Evolutionary conservation across 202 grass and related monocot genomes (phyloP).

Genomic region (Dendrocalamus latiflorus): DNA sequence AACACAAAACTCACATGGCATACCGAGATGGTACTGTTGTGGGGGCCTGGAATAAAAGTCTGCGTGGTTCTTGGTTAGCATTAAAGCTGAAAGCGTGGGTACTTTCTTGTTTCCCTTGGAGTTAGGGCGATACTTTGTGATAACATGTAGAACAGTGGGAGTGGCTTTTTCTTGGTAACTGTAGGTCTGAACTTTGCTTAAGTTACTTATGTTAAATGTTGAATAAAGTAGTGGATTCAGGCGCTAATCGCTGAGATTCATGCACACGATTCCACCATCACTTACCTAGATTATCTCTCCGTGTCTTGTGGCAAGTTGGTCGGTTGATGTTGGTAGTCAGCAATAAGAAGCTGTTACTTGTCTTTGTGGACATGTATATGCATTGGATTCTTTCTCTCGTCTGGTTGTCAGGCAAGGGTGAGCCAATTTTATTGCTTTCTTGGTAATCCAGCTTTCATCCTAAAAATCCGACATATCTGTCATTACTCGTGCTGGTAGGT

Average conservation of each 20-base stretch:
- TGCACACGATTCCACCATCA: too few species aligned
- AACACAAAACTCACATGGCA: slow-evolving; percentile 25
- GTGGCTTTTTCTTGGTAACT: slow-evolving; percentile 15
- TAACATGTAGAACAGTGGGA: slow-evolving; percentile 16
- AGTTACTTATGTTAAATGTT: background rate
- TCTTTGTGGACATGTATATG: too few species aligned
- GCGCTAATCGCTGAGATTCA: too few species aligned
- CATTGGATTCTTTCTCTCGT: slow-evolving; percentile 40
- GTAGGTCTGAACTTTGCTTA: slow-evolving; percentile 39
- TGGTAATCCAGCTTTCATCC: background rate
- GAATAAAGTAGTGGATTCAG: slow-evolving; percentile 5
- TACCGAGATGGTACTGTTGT: slow-evolving; percentile 13
- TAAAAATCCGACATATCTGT: slow-evolving; percentile 22
- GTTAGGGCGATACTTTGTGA: slow-evolving; percentile 19
- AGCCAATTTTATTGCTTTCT: slow-evolving; percentile 39
- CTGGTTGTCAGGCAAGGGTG: background rate
- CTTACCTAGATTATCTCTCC: too few species aligned
- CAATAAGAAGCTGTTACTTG: too few species aligned
- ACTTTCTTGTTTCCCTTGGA: slow-evolving; percentile 29
- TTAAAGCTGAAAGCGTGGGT: slow-evolving; percentile 39
- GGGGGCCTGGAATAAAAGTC: slow-evolving; percentile 26
- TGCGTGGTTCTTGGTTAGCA: slow-evolving; percentile 27
- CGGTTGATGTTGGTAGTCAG: too few species aligned
- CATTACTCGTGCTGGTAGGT: slow-evolving; percentile 21
- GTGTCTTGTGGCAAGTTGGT: too few species aligned